Conservation (phyloP, 2,329 filamentous ascomycete genomes). For the Raffaelea albimanens region DNA sequence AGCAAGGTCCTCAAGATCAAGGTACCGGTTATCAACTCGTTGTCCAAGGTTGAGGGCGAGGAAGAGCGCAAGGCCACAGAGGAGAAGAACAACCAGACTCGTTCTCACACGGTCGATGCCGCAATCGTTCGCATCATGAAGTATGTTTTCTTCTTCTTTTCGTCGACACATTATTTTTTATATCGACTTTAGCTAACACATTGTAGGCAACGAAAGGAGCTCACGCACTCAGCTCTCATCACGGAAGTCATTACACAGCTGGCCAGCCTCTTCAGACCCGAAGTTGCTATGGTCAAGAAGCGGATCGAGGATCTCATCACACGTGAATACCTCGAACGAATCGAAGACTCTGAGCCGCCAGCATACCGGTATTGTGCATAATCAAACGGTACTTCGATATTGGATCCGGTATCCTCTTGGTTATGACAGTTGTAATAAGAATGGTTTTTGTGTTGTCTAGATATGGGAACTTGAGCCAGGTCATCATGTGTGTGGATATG, state of each 20-base stretch:
- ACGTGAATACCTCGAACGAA: constrained; percentile 68
- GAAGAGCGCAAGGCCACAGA: constrained; percentile 62
- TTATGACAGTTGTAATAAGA: too few species aligned
- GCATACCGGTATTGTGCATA: constrained; percentile 67
- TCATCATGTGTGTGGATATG: too few species aligned
- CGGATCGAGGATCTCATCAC: constrained; percentile 70
- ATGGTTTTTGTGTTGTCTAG: too few species aligned
- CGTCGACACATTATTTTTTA: not conserved
- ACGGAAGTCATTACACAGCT: constrained; percentile 65
- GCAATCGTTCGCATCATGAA: constrained; percentile 80
- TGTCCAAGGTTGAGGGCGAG: constrained; percentile 75
- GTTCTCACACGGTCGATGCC: constrained; percentile 64
- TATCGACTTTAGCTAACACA: too few species aligned
- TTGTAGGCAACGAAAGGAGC: constrained; percentile 60
- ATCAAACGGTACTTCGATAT: too few species aligned
- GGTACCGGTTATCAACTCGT: constrained; percentile 70
- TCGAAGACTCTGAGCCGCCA: constrained; percentile 53
- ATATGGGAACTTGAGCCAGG: too few species aligned
- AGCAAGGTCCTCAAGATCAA: constrained; percentile 84
- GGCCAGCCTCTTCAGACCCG: constrained; percentile 61
- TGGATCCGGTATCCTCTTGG: too few species aligned
- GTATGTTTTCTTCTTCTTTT: constrained; percentile 36
- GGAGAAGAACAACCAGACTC: constrained; percentile 63
- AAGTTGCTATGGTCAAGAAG: constrained; percentile 69
- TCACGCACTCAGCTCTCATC: constrained; percentile 59